Conservation (phyloP, 352 stramenopile genomes). For the Globisporangium nagaii region DNA sequence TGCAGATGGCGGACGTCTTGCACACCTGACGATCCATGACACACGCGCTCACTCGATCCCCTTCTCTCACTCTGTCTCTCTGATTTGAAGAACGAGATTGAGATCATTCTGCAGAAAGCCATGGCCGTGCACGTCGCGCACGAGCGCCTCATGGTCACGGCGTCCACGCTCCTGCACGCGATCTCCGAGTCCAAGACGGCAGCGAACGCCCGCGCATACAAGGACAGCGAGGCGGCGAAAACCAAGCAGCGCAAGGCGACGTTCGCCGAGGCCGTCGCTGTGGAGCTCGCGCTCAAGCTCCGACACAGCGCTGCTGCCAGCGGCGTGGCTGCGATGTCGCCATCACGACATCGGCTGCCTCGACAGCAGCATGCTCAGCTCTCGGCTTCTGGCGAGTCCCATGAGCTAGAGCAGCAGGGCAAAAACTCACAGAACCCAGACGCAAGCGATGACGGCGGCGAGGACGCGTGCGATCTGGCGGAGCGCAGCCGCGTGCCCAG, state of each 20-base stretch:
- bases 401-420: background rate
- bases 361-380: background rate
- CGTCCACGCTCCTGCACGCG: conserved; percentile 28
- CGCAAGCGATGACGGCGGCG: background rate
- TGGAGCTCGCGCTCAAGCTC: conserved; percentile 16
- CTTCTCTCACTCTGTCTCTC: background rate
- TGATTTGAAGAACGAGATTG: conserved; percentile 17
- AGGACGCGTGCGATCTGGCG: background rate
- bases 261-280: conserved; percentile 28
- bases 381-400: background rate
- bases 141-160: conserved; percentile 36
- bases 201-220: conserved; percentile 31
- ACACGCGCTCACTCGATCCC: too few species aligned
- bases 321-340: background rate
- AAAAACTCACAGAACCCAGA: background rate
- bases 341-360: background rate
- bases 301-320: background rate
- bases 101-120: conserved; percentile 44
- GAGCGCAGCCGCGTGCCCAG: conserved; percentile 1
- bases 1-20: background rate
- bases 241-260: conserved; percentile 23
- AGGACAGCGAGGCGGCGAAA: conserved; percentile 25
- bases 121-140: conserved; percentile 33
- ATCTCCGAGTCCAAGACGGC: conserved; percentile 38
- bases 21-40: background rate